Percentiles rank a stretch among this genome's conserved stretches.
Evolutionary conservation across 2,329 filamentous ascomycete species (phyloP).

Genomic region (Penicillium palitans): DNA sequence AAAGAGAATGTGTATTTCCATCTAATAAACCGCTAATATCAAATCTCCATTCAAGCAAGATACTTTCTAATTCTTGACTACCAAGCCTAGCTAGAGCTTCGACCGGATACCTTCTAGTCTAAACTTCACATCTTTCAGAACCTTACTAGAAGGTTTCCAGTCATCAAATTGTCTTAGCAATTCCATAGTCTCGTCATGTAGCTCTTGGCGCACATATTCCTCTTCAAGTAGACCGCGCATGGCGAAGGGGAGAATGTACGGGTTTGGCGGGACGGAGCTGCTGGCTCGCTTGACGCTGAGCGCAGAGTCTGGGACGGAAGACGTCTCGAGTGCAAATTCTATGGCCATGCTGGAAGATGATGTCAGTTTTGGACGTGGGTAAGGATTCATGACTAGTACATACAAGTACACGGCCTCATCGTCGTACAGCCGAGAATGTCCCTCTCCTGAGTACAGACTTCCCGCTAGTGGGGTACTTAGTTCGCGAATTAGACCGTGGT

Average conservation of each 20-base stretch:
- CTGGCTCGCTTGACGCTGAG: conserved; percentile 56
- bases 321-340: conserved; percentile 72
- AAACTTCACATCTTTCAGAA: conserved; percentile 93
- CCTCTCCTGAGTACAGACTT: conserved; percentile 86
- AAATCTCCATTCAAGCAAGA: background rate
- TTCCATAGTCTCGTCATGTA: conserved; percentile 73
- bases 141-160: conserved; percentile 89
- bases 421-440: conserved; percentile 90
- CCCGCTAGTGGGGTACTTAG: conserved; percentile 85
- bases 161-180: conserved; percentile 86
- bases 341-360: conserved; percentile 60
- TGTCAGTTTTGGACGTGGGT: background rate
- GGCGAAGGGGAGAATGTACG: conserved; percentile 90
- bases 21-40: background rate
- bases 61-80: conserved; percentile 1
- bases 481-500: conserved; percentile 91
- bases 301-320: conserved; percentile 49
- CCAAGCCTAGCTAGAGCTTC: conserved; percentile 60
- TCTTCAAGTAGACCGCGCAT: conserved; percentile 93
- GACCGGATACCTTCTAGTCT: conserved; percentile 87
- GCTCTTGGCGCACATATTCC: conserved; percentile 79
- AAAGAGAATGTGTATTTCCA: background rate
- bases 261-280: conserved; percentile 59
- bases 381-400: conserved; percentile 27
- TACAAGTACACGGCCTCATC: conserved; percentile 81